Evolutionary conservation across 176 grass and related monocot genomes (phyloP), one percentile per base, ranked within the genome.

Genomic region (Juncus effusus): DNA sequence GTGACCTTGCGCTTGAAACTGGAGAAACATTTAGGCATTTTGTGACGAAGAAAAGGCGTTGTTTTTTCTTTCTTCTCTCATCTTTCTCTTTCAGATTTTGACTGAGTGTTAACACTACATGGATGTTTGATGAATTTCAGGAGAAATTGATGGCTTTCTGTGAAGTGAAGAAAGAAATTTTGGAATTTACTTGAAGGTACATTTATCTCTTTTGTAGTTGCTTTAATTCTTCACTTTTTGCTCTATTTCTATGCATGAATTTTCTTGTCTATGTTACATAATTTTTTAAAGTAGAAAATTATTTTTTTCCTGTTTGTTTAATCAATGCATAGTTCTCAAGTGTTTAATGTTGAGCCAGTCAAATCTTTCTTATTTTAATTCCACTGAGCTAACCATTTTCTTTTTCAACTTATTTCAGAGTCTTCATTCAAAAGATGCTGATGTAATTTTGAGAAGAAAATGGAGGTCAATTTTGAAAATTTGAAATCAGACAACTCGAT

Each of bases 401-500:
- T 58, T 61, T 44, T 41, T 3, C 59, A 49, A 42, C 37, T 35
- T 47, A 40, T 76, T 42, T 38, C 63, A 69, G 45, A 38, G 62
- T 4, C 40, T 75, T 75, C 79, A 63, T 56, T 56, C 38, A 57
- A 58, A 71, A 36, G 37, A 58, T 28, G 67, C 12, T 2, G 36
- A 19, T 57, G 37, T 71, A 42, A 45, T 37, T 52, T 57, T 13
- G 40, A 11, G 4, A 9, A 73, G 50, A 75, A 79, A 60, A 91
- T 82, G 88, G 82, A 92, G 67, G 71, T 47, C 63, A 47, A 66
- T 52, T 74, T 54, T 70, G 76, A 52, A 53, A 61, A 15, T 59
- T 9, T 10, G 67, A 50, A 66, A 69, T 65, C 77, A 70, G 69
- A 70, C 49, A 82, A 79, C 67, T 69, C 72, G 39, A 82, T 89